Evolutionary conservation across 345 rosid species (phyloP), one percentile per base, ranked within the genome.

Genomic region (Psidium friedrichsthalianum): DNA sequence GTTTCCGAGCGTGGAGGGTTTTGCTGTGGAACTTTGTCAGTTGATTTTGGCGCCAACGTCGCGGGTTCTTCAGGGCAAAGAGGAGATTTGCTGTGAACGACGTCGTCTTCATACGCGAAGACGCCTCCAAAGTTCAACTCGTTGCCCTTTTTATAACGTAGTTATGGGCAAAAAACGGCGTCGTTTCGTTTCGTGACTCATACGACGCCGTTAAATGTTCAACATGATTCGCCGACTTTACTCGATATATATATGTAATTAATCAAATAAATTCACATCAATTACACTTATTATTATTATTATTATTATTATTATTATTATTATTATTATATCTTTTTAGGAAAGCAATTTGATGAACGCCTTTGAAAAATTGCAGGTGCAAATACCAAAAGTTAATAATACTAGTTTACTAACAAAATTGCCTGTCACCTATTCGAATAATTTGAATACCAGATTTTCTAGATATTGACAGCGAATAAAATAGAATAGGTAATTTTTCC

Each of bases 41-140:
- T 49, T 84, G 58, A 27, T 55, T 84, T 89, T 87, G 90, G 92
- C 90, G 91, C 89, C 89, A 87, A 87, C 56, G 85, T 13, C 52
- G 27, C 6, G 85, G 6, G n/a, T 47, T 24, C 53, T 54, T 53
- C 18, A 82, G 78, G 88, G 86, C 54, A 51, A 20, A 78, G 74
- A 56, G 47, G 84, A 78, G 76, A 64, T 78, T 88, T 82, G n/a
- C 57, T 20, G 8, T 87, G 12, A 87, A 59, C 78, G 55, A 69
- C 83, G 32, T 83, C 57, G 47, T 69, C 80, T 76, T 84, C 89
- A 87, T 86, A 27, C 0, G 59, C 54, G 13, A 6, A 12, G 85
- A 0, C 25, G 80, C 47, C 14, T 4, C 47, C 47, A 0, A 69
- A 69, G 11, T 6, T 9, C 80, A 18, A 8, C 80, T 20, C 76